These are phyloP conservation scores for Lojkania enalia DNA, from an alignment of 2,329 filamentous ascomycete species.

Conservation along the genomic window DNA sequence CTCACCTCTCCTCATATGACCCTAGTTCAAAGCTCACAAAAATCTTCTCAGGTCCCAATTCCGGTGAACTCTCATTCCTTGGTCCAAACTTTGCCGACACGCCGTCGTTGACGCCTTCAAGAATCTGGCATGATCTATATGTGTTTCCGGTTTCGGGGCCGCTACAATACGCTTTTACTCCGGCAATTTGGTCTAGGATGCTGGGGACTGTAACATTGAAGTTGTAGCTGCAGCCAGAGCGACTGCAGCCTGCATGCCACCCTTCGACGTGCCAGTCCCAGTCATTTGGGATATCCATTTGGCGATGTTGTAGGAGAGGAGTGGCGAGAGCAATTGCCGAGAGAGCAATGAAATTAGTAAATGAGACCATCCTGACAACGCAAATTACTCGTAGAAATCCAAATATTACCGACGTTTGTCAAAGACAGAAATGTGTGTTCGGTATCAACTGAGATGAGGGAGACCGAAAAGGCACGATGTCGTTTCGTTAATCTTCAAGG, in stretches of 20 bases:
- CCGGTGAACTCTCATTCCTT: conserved; percentile 4
- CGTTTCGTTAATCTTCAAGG: too few relatives aligned
- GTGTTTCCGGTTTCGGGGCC: conserved; percentile 17
- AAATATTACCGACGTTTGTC: too few relatives aligned
- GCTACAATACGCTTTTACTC: conserved; percentile 21
- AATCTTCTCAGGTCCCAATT: conserved; percentile 14
- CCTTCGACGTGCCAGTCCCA: conserved; percentile 24
- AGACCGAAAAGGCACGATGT: too few relatives aligned
- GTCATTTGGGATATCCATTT: conserved; percentile 14
- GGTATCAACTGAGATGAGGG: too few relatives aligned
- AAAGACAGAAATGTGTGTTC: too few relatives aligned
- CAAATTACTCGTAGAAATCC: too few relatives aligned
- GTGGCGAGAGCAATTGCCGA: background rate
- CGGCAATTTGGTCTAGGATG: conserved; percentile 11
- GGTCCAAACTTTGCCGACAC: conserved; percentile 17
- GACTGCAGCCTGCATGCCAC: conserved; percentile 23
- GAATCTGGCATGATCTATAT: conserved; percentile 13
- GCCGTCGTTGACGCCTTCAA: conserved; percentile 23
- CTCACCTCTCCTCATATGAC: conserved; percentile 15
- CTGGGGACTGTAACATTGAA: conserved; percentile 27
- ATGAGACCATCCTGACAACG: too few relatives aligned
- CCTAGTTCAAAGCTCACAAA: conserved; percentile 14
- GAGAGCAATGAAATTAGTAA: too few relatives aligned
- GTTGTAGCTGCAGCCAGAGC: conserved; percentile 25
- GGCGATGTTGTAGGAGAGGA: background rate